Percentiles rank a stretch among this genome's conserved stretches.
phyloP scores from a whole-genome alignment of 129 eudicot genomes.

The Artemisia annua region DNA sequence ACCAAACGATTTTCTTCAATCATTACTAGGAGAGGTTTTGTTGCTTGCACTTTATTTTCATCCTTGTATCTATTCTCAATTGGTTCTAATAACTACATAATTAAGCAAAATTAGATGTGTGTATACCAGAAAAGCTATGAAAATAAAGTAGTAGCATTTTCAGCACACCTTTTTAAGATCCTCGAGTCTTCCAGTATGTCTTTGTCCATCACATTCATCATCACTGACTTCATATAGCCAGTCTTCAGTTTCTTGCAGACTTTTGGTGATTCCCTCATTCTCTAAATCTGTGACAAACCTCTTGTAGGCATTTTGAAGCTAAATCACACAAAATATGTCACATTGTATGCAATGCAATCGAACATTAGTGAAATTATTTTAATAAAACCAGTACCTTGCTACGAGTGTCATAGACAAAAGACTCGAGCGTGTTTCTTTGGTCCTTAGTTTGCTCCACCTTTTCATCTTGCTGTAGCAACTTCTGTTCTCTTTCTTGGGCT shows the following conservation, averaged over 20 bases:
- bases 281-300: constrained; percentile 57
- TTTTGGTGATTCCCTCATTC: constrained; percentile 50
- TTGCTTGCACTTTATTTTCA: constrained; percentile 60
- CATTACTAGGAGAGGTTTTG: constrained; percentile 37
- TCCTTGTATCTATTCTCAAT: constrained; percentile 59
- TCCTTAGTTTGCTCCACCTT: constrained; percentile 79
- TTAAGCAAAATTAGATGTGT: constrained; percentile 6
- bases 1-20: constrained; percentile 47
- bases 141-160: not conserved
- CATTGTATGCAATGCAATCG: not conserved
- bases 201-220: constrained; percentile 58
- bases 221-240: constrained; percentile 83
- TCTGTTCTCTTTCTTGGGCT: constrained; percentile 59
- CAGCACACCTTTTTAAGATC: constrained; percentile 53
- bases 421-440: constrained; percentile 66
- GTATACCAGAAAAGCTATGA: not conserved
- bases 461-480: constrained; percentile 64
- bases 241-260: constrained; percentile 64
- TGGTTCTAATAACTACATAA: constrained; percentile 66
- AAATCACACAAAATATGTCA: not conserved
- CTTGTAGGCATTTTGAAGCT: constrained; percentile 56
- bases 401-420: constrained; percentile 80
- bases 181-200: constrained; percentile 53
- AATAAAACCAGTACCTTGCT: constrained; percentile 39
- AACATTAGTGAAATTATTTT: not conserved